Conservation (phyloP, 1,284 basidiomycete species). For the Singerocomus inundabilis region DNA sequence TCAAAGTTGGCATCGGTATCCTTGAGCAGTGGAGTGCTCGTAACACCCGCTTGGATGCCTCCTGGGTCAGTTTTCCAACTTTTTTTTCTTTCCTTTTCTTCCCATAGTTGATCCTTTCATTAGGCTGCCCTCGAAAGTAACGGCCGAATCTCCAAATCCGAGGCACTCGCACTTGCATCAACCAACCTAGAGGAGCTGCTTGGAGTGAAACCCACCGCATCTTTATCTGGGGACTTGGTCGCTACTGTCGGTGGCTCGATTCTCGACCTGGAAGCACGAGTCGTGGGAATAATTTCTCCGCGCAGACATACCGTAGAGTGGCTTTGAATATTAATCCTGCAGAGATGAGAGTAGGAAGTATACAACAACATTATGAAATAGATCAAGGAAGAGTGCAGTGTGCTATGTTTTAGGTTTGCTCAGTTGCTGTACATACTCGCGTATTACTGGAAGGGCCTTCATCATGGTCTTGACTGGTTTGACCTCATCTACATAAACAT, state of each 20-base stretch:
- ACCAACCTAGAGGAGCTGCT: constrained; percentile 53
- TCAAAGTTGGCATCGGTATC: constrained; percentile 73
- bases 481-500: constrained; percentile 46
- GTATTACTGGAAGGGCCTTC: constrained; percentile 59
- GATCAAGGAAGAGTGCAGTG: constrained; percentile 1
- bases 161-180: constrained; percentile 33
- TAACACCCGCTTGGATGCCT: constrained; percentile 58
- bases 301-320: constrained; percentile 32
- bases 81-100: neutral
- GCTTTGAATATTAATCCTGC: constrained; percentile 19
- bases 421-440: constrained; percentile 45
- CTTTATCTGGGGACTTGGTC: constrained; percentile 45
- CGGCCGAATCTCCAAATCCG: constrained; percentile 27
- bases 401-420: constrained; percentile 13
- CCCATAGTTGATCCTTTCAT: neutral
- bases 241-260: constrained; percentile 44
- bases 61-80: constrained; percentile 20
- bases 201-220: constrained; percentile 37
- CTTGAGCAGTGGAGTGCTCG: constrained; percentile 51
- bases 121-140: constrained; percentile 27
- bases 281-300: constrained; percentile 47
- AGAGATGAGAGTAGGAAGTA: constrained; percentile 7
- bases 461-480: constrained; percentile 62
- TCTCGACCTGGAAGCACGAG: constrained; percentile 44
- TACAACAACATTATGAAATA: constrained; percentile 9